These are phyloP conservation scores for Ilyonectria robusta DNA, from an alignment of 2,329 filamentous ascomycete genomes.

Conservation along the genomic window DNA sequence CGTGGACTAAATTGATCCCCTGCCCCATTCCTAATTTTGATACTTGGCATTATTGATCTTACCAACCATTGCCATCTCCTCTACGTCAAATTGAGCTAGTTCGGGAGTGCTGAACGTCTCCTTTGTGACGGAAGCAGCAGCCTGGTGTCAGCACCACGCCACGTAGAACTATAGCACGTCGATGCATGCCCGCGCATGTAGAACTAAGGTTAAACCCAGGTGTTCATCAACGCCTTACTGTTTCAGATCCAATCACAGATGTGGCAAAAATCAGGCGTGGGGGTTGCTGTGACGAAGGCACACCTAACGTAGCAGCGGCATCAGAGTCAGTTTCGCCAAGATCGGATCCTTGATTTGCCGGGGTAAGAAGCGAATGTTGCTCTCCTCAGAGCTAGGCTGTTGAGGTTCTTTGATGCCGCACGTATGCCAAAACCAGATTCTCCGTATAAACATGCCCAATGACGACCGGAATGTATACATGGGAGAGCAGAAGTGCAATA, in stretches of 20 bases:
- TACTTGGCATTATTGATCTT: not conserved
- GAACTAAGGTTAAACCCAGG: not conserved
- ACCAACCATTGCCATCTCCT: not conserved
- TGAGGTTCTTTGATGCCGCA: too few relatives aligned
- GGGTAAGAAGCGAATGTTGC: constrained; percentile 17
- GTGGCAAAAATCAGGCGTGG: not conserved
- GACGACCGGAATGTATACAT: too few relatives aligned
- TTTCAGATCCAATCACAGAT: not conserved
- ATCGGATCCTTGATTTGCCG: not conserved
- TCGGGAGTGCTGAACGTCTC: constrained; percentile 25
- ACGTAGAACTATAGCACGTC: not conserved
- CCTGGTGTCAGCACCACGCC: not conserved
- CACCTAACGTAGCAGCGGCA: constrained; percentile 4
- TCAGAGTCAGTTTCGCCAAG: constrained; percentile 1
- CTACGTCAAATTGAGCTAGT: constrained; percentile 20
- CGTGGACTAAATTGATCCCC: not conserved
- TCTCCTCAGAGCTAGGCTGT: too few relatives aligned
- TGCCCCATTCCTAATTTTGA: not conserved
- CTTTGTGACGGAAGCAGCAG: constrained; percentile 17
- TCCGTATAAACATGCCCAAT: too few relatives aligned
- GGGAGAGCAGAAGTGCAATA: too few relatives aligned
- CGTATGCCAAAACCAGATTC: not conserved
- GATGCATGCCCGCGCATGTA: not conserved
- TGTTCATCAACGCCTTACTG: not conserved
- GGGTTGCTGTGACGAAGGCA: not conserved